phyloP scores from a whole-genome alignment of 75 land plant genomes.

The Sequoia sempervirens region DNA sequence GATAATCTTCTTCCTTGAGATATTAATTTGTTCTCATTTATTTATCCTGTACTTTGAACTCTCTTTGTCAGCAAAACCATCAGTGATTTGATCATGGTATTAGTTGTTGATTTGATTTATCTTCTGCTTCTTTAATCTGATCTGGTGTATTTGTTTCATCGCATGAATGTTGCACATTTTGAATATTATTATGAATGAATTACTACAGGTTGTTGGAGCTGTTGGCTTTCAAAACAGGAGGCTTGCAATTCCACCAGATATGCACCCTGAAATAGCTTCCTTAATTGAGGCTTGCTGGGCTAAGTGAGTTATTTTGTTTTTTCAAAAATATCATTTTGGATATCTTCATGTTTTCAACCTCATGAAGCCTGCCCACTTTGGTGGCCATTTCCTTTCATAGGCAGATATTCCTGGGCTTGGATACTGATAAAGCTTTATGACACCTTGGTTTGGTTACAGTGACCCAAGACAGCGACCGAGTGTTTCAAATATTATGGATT shows the following conservation, averaged over 20 bases:
- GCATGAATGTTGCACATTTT: background rate
- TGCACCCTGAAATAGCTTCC: slow-evolving; percentile 47
- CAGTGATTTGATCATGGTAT: background rate
- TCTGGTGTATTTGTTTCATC: background rate
- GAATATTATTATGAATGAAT: background rate
- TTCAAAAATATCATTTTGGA: background rate
- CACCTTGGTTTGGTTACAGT: slow-evolving; percentile 36
- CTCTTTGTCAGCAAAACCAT: background rate
- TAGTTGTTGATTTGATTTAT: background rate
- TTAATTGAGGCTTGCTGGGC: slow-evolving; percentile 75
- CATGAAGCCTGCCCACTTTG: background rate
- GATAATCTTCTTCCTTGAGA: background rate
- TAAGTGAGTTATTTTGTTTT: slow-evolving; percentile 31
- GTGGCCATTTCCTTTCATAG: background rate
- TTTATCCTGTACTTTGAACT: background rate
- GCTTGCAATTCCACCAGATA: slow-evolving; percentile 62
- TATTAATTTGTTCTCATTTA: background rate
- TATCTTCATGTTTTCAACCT: background rate
- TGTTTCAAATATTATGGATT: slow-evolving; percentile 58
- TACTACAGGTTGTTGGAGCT: slow-evolving; percentile 75
- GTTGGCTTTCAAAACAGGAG: slow-evolving; percentile 75
- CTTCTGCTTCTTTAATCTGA: background rate
- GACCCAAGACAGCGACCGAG: slow-evolving; percentile 74
- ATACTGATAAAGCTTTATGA: background rate
- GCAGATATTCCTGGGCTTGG: background rate